Evolutionary conservation across 78 protist species (phyloP).

Genomic region (Dictyostelium capitatum): DNA sequence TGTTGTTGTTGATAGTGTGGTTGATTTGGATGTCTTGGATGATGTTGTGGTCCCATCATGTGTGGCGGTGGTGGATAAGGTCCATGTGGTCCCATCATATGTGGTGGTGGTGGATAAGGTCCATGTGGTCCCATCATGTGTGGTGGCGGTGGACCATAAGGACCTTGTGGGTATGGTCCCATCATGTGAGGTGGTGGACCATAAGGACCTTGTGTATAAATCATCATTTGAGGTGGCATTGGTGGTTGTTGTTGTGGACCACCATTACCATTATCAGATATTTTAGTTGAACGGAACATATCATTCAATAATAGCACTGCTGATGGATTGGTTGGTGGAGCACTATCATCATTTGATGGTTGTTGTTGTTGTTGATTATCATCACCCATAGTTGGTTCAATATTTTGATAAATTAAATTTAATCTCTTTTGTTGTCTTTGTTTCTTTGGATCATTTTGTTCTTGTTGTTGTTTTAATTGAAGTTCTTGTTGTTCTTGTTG

Average conservation of each 20-base stretch:
- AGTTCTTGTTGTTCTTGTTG: slow-evolving; percentile 13
- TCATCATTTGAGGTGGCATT: slow-evolving; percentile 9
- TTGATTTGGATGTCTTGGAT: neutral
- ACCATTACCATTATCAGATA: neutral
- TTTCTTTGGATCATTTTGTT: slow-evolving; percentile 19
- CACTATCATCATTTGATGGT: neutral
- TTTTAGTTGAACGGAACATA: neutral
- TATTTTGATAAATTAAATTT: slow-evolving; percentile 16
- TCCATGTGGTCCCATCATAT: neutral
- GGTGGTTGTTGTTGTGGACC: neutral
- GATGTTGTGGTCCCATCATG: neutral
- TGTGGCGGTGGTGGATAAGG: neutral
- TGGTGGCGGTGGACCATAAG: neutral
- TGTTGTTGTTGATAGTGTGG: neutral
- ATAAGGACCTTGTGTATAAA: neutral
- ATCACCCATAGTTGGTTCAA: neutral
- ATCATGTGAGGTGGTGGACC: slow-evolving; percentile 25
- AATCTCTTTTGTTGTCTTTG: slow-evolving; percentile 20
- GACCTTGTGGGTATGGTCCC: neutral
- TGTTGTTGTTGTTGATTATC: neutral
- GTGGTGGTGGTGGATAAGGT: slow-evolving; percentile 14
- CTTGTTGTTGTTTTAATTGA: neutral
- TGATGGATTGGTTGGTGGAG: neutral
- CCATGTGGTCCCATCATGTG: neutral
- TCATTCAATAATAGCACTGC: neutral